Base-by-base conservation (phyloP, 345 rosid genomes). In the Populus davidiana region DNA sequence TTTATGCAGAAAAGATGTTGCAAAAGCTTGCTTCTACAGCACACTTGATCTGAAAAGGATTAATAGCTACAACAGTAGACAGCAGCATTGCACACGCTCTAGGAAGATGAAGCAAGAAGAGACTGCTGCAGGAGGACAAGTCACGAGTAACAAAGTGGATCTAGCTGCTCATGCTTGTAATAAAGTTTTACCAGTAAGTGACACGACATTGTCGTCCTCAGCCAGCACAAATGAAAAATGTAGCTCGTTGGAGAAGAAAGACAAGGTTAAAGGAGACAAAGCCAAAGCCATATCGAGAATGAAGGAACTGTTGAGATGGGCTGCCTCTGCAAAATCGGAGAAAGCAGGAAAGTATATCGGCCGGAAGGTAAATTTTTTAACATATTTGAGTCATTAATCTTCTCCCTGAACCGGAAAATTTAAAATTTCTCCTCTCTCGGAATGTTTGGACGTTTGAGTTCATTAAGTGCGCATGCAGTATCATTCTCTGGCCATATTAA, bases 271-370 rank as follows among this genome's bases (percentile, higher is more conserved):
- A 81, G 84, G 81, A 33, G 89, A 89, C 31, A 88, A 86, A 72
- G 84, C 83, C 31, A 91, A 81, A 81, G 77, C 89, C 81, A 77
- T 95, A 67, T 91, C 89, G 21, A 91, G 87, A 71, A 91, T 93
- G 93, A 93, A 92, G 82, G 96, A 91, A 82, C 87, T 93, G 25
- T 54, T 92, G 67, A 88, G 86, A 84, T 90, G 99, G 97, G 96
- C 93, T 52, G 91, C 92, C 1, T 87, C 92, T 67, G 81, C 94
- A 10, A 91, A 90, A 90, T 83, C 93, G 5, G 87, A 90, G 10
- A 95, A 88, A 81, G 93, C 86, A 39, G 87, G 72, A 49, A 91
- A 91, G 50, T 89, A 86, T 78, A 79, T 93, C 20, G 81, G 86
- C 49, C 79, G 91, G 74, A 95, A 92, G 94, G 97, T 91, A 70